phyloP scores from a whole-genome alignment of 2,329 filamentous ascomycete species.

The Didymella lethalis region DNA sequence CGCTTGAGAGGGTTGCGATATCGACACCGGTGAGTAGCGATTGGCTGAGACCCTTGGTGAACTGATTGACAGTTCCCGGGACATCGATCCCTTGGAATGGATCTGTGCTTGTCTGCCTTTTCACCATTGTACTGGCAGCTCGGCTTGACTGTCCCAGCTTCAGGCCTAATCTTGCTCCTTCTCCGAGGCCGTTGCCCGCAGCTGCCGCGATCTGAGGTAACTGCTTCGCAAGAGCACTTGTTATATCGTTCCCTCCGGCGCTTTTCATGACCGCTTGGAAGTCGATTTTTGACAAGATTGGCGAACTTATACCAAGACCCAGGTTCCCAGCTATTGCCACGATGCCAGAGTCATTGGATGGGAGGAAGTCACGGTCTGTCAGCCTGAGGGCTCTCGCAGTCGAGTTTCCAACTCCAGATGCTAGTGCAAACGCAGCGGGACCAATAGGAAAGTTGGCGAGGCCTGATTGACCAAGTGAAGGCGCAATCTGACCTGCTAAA shows the following conservation, averaged over 20 bases:
- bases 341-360: constrained; percentile 28
- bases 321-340: constrained; percentile 38
- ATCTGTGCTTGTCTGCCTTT: constrained; percentile 23
- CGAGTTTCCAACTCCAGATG: constrained; percentile 41
- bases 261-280: constrained; percentile 29
- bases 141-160: constrained; percentile 23
- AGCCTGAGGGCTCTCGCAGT: constrained; percentile 37
- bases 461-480: constrained; percentile 15
- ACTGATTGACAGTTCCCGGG: constrained; percentile 28
- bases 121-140: not conserved
- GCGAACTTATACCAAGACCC: constrained; percentile 36
- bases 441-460: constrained; percentile 23
- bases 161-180: constrained; percentile 37
- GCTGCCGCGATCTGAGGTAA: constrained; percentile 38
- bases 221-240: constrained; percentile 24
- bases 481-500: constrained; percentile 32
- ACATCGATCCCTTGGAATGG: constrained; percentile 24
- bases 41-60: constrained; percentile 38
- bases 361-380: constrained; percentile 29
- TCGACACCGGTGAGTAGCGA: constrained; percentile 35
- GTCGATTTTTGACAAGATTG: constrained; percentile 36
- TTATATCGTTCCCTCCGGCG: constrained; percentile 13
- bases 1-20: constrained; percentile 22
- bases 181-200: constrained; percentile 39
- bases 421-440: constrained; percentile 35